Evolutionary conservation across 805 yeast genomes (phyloP).

Genomic region (Ogataea saltuana): DNA sequence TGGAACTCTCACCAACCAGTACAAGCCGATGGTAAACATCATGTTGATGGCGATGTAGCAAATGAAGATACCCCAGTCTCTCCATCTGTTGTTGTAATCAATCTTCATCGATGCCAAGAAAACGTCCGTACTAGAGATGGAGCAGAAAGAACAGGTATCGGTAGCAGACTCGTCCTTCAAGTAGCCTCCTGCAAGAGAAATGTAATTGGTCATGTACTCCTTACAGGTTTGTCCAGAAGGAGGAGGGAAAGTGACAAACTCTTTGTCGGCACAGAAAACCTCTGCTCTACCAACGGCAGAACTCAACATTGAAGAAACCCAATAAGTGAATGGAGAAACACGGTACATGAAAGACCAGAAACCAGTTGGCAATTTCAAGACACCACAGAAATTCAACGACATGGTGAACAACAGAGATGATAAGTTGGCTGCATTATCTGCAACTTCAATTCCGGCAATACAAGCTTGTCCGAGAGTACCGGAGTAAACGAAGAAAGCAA

Average conservation of each 20-base stretch:
- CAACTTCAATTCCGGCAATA: slow-evolving; percentile 59
- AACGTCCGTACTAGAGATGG: slow-evolving; percentile 54
- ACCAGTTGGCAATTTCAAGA: slow-evolving; percentile 59
- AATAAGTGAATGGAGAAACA: slow-evolving; percentile 67
- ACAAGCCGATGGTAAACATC: slow-evolving; percentile 34
- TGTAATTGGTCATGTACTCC: slow-evolving; percentile 46
- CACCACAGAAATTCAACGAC: slow-evolving; percentile 77
- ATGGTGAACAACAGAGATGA: slow-evolving; percentile 58
- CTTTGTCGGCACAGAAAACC: slow-evolving; percentile 50
- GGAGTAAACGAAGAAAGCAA: slow-evolving; percentile 53
- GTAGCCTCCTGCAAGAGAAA: slow-evolving; percentile 47
- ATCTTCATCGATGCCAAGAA: slow-evolving; percentile 53
- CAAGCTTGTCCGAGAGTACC: slow-evolving; percentile 59
- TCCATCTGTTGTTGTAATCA: slow-evolving; percentile 53
- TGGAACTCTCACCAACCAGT: slow-evolving; percentile 74
- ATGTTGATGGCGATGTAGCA: slow-evolving; percentile 49
- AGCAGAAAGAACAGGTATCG: slow-evolving; percentile 61
- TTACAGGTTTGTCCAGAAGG: slow-evolving; percentile 60
- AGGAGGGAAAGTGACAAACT: slow-evolving; percentile 51
- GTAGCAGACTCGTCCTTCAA: slow-evolving; percentile 46
- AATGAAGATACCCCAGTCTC: slow-evolving; percentile 58
- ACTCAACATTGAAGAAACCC: slow-evolving; percentile 55
- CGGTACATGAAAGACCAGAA: slow-evolving; percentile 83
- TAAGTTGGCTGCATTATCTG: slow-evolving; percentile 64
- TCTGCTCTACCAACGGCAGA: slow-evolving; percentile 53